Conservation (phyloP, 2,329 filamentous ascomycete genomes). For the Cladophialophora immunda region DNA sequence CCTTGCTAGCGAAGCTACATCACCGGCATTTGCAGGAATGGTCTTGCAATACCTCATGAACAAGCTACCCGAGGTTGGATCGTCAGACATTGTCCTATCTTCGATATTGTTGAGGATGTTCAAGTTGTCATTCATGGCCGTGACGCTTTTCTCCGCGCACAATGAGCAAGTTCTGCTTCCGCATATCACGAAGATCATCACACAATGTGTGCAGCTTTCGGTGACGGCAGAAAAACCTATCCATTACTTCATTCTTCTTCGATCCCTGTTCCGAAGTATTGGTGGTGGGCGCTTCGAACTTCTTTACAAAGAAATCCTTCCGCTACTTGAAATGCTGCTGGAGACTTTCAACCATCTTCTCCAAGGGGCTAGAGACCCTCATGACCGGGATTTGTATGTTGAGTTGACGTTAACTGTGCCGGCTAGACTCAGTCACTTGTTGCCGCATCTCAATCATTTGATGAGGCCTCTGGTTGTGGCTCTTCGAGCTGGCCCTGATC, state of each 20-base stretch:
- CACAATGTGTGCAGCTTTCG: constrained; percentile 94
- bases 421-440: constrained; percentile 88
- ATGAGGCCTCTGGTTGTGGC: constrained; percentile 99
- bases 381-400: constrained; percentile 94
- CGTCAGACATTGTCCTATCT: constrained; percentile 88
- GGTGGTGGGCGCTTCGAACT: constrained; percentile 97
- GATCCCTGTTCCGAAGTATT: constrained; percentile 94
- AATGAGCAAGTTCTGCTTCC: constrained; percentile 96
- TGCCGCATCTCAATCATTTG: constrained; percentile 93
- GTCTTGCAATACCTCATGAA: constrained; percentile 97
- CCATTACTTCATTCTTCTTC: constrained; percentile 95
- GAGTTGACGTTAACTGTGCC: constrained; percentile 96
- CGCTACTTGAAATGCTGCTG: constrained; percentile 93
- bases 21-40: constrained; percentile 97
- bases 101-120: constrained; percentile 93
- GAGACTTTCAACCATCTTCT: constrained; percentile 97
- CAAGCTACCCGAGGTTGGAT: constrained; percentile 92
- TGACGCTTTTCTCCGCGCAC: constrained; percentile 91
- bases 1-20: constrained; percentile 97
- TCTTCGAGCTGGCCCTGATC: constrained; percentile 85
- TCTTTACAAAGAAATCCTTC: constrained; percentile 96
- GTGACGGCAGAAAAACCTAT: constrained; percentile 96
- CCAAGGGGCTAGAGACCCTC: constrained; percentile 85
- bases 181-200: constrained; percentile 96
- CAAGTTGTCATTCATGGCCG: constrained; percentile 99